Evolutionary conservation across 2,329 filamentous ascomycete species (phyloP), one percentile per base, ranked within the genome.

Genomic region (Pezicula rhizophila): DNA sequence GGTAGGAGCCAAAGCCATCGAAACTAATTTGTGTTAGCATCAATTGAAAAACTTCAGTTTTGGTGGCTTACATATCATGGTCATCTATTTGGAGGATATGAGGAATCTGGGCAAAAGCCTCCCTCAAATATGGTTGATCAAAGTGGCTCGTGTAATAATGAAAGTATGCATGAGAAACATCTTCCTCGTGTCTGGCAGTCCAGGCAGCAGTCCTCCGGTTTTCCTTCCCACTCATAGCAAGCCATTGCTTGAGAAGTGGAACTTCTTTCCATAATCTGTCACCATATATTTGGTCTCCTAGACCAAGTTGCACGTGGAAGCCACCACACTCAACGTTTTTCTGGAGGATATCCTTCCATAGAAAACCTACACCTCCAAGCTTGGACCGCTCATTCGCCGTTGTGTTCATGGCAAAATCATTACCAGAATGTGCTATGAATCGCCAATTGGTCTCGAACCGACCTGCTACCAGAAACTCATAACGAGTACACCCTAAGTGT

Each of bases 101-200:
- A 37, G 93, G 93, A 53, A 99, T 96, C 70, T 99, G 93, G 18
- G 93, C 93, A 72, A 96, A 99, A 0, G 92, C 91, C 68, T 99
- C 93, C 52, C 93, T 77, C 57, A 99, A 68, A 67, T 95, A 92
- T 6, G 92, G 91, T 68, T 99, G 93, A 64, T 99, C 93, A 65
- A 99, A 97, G 67, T 97, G 92, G 58, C 90, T 96, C 1, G 91
- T 96, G 66, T 99, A 99, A 68, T 96, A 99, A 67, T 99, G 93
- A 68, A 99, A 99, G 71, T 96, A 99, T 7, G 93, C 91, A 68
- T 97, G 91, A 2, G 86, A 84, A 15, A 96, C 89, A 63, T 99
- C 93, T 63, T 99, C 92, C 64, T 99, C 90, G 60, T 97, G 89
- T 44, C 89, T 85, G 3, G 92, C 89, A 7, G 91, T 96, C 93